Percentiles rank a stretch among this genome's conserved stretches.
phyloP scores from a whole-genome alignment of 2,329 filamentous ascomycete species.

The Penicillium sp. region DNA sequence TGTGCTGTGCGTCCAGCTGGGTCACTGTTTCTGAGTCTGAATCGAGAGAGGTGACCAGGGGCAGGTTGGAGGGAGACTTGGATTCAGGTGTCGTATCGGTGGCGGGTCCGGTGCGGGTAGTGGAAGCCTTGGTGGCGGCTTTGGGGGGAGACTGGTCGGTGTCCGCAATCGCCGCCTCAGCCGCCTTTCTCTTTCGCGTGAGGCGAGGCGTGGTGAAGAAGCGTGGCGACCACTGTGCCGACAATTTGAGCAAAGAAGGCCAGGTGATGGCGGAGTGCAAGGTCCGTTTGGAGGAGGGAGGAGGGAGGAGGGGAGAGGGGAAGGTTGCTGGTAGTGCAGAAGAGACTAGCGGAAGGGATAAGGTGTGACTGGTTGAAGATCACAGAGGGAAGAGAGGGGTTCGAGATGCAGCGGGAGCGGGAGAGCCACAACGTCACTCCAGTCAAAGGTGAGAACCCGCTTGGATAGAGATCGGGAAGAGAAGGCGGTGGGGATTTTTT shows the following conservation, averaged over 20 bases:
- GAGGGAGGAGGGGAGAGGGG: neutral
- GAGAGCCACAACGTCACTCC: constrained; percentile 14
- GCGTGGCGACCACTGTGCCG: constrained; percentile 16
- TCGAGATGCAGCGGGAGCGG: neutral
- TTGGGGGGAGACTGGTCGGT: constrained; percentile 20
- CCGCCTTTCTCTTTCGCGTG: constrained; percentile 50
- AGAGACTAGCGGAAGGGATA: neutral
- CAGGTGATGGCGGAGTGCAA: no score
- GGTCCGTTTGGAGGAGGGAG: no score
- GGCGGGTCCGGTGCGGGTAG: constrained; percentile 22
- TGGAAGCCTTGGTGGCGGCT: constrained; percentile 27
- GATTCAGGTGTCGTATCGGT: constrained; percentile 20
- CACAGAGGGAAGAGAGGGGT: neutral
- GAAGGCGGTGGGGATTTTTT: constrained; percentile 3
- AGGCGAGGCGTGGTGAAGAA: constrained; percentile 49
- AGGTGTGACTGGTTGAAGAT: neutral
- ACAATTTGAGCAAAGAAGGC: neutral
- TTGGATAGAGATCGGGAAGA: neutral
- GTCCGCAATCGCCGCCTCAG: constrained; percentile 39
- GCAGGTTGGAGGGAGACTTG: constrained; percentile 23
- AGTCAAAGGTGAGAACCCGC: no score
- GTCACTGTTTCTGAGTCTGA: constrained; percentile 19
- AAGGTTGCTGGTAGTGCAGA: no score
- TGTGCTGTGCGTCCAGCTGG: constrained; percentile 14
- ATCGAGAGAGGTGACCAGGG: constrained; percentile 10